These are phyloP conservation scores for Dendrobium huoshanense DNA, from an alignment of 106 monocot species.

Conservation along the genomic window DNA sequence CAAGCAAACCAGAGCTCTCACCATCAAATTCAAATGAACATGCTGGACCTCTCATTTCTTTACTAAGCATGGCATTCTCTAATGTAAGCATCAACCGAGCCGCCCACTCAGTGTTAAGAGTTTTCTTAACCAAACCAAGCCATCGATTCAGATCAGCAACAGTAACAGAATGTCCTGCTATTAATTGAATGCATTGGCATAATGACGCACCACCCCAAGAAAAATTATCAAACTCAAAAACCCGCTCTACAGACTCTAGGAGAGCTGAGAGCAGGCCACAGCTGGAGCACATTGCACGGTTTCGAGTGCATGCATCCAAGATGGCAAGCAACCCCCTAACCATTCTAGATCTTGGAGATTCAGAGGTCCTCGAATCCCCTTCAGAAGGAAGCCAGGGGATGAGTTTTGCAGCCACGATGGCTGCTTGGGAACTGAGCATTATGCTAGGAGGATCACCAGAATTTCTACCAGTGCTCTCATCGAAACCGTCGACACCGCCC, in stretches of 20 bases:
- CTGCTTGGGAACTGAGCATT: slow-evolving; percentile 71
- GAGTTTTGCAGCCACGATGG: slow-evolving; percentile 59
- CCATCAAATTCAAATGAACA: slow-evolving; percentile 92
- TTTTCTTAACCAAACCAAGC: slow-evolving; percentile 57
- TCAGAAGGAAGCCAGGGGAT: slow-evolving; percentile 60
- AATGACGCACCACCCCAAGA: slow-evolving; percentile 44
- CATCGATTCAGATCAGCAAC: slow-evolving; percentile 62
- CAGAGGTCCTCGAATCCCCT: slow-evolving; percentile 38
- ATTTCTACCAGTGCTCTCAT: slow-evolving; percentile 18
- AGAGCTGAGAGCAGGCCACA: slow-evolving; percentile 66
- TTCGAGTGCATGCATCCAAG: slow-evolving; percentile 65
- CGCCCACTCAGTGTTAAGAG: slow-evolving; percentile 55
- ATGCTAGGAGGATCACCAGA: slow-evolving; percentile 42
- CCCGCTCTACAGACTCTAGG: slow-evolving; percentile 42
- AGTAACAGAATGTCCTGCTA: slow-evolving; percentile 72
- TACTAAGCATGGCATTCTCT: slow-evolving; percentile 71
- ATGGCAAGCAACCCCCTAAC: slow-evolving; percentile 60
- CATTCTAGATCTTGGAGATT: slow-evolving; percentile 79
- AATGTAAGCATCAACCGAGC: slow-evolving; percentile 48
- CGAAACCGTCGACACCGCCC: slow-evolving; percentile 73
- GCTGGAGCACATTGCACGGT: slow-evolving; percentile 81
- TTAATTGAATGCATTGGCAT: slow-evolving; percentile 68
- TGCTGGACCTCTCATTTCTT: slow-evolving; percentile 64
- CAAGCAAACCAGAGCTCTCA: slow-evolving; percentile 97
- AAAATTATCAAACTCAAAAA: slow-evolving; percentile 16